Evolutionary conservation across 345 rosid genomes (phyloP), one percentile per base, ranked within the genome.

Genomic region (Gossypium stocksii): DNA sequence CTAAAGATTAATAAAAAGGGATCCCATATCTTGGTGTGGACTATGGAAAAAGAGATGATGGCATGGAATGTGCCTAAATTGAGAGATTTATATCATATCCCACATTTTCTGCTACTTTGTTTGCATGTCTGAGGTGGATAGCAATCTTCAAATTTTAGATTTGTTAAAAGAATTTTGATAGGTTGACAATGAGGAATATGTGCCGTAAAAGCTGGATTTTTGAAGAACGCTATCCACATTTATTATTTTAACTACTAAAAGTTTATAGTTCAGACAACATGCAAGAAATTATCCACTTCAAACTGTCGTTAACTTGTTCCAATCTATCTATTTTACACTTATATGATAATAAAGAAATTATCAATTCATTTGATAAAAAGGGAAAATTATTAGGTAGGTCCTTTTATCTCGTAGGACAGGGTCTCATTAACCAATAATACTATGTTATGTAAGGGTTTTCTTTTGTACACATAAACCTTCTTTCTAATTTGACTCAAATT

Each of bases 191-290:
- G 63, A 85, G 75, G 82, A 77, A 74, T 70, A 71, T 63, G 41
- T 71, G 86, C 80, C 81, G 77, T 70, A 78, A 79, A 79, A 61
- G 76, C 76, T 81, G 84, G 85, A 80, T 54, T 0, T 34, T 38
- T 69, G 41, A 57, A 12, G 4, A 27, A 14, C 64, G 49, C 4
- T 17, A 2, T 25, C 56, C 20, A 66, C 48, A 53, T 64, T 56
- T 12, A 38, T 65, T 52, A 52, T 51, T 20, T 52, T 10, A 34
- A 34, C 41, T 29, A n/a, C 17, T 41, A 16, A 6, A 53, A 54
- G 70, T 72, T 76, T 16, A 45, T 22, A 66, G 17, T 19, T 77
- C 3, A 46, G 54, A 52, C 45, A 72, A 16, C 64, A 38, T 72
- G 23, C 63, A 38, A 29, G 16, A 62, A 62, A 8, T 16, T 62